phyloP scores from a whole-genome alignment of 1,139 yeast genomes.

The Candida glucosophila region DNA sequence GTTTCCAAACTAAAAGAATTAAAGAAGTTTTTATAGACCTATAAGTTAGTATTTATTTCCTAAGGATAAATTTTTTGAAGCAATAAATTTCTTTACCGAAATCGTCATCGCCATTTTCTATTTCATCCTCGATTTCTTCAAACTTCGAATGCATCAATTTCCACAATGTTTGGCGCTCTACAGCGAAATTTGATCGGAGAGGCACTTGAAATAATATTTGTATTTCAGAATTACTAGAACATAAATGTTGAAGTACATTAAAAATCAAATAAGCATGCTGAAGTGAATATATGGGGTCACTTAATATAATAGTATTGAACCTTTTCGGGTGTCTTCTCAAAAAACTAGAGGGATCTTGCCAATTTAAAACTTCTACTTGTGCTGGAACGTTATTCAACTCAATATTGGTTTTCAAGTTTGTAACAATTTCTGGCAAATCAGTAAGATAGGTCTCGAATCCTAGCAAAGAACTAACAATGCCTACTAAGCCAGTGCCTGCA shows the following conservation, averaged over 20 bases:
- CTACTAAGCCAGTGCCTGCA: conserved; percentile 89
- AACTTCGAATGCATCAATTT: conserved; percentile 28
- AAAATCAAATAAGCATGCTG: conserved; percentile 72
- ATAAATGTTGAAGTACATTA: conserved; percentile 41
- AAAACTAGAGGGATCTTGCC: conserved; percentile 54
- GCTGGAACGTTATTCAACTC: conserved; percentile 34
- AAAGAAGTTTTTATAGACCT: conserved; percentile 45
- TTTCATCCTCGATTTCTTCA: conserved; percentile 14
- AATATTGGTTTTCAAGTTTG: conserved; percentile 56
- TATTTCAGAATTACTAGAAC: conserved; percentile 26
- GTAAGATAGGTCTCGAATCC: conserved; percentile 55
- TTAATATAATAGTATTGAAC: conserved; percentile 57
- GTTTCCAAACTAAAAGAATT: conserved; percentile 64
- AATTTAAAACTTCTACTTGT: conserved; percentile 55
- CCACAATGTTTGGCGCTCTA: conserved; percentile 59
- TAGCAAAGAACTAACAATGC: conserved; percentile 50
- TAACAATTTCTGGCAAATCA: conserved; percentile 70
- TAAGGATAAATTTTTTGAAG: conserved; percentile 37
- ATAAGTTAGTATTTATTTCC: conserved; percentile 1
- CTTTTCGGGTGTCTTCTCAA: conserved; percentile 10
- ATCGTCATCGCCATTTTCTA: conserved; percentile 71
- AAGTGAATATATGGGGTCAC: conserved; percentile 85
- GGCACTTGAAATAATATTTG: conserved; percentile 69
- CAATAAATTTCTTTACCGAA: conserved; percentile 68
- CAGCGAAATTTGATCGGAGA: conserved; percentile 54